Percentiles rank a stretch among this genome's conserved stretches.
These are phyloP conservation scores for Solanum sejunctum DNA, from an alignment of 257 asterid species.

Conservation along the genomic window DNA sequence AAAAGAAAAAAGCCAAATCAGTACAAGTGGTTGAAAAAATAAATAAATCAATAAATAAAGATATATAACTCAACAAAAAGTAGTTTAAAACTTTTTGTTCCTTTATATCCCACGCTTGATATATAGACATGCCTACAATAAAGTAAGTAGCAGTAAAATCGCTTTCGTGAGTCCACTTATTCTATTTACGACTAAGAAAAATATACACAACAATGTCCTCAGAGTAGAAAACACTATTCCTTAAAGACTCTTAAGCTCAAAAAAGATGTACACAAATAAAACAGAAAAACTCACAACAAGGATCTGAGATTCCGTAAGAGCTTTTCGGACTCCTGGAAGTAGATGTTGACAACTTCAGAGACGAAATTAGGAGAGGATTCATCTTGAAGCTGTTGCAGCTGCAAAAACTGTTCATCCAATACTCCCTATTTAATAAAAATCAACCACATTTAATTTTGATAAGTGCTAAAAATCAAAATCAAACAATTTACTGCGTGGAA, in stretches of 20 bases:
- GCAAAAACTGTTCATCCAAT: constrained; percentile 82
- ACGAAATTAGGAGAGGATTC: constrained; percentile 85
- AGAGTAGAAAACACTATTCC: no score
- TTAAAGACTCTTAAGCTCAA: no score
- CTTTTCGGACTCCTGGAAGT: constrained; percentile 80
- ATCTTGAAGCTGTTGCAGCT: constrained; percentile 81
- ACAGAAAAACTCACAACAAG: constrained; percentile 27
- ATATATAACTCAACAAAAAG: neutral
- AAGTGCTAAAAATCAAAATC: neutral
- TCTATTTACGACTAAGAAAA: neutral
- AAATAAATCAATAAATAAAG: neutral
- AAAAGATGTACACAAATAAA: neutral
- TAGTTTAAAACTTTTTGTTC: neutral
- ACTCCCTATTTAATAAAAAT: constrained; percentile 38
- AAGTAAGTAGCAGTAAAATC: neutral
- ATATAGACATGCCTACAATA: neutral
- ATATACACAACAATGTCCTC: no score
- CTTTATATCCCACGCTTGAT: neutral
- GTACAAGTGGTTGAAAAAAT: neutral
- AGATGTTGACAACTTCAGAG: constrained; percentile 76
- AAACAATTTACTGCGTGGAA: neutral
- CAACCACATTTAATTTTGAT: neutral
- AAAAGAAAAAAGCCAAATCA: neutral
- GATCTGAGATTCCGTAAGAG: constrained; percentile 65
- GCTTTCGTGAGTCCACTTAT: neutral